Base-by-base conservation (phyloP, 2,329 filamentous ascomycete genomes). In the Elsinoe perseae region DNA sequence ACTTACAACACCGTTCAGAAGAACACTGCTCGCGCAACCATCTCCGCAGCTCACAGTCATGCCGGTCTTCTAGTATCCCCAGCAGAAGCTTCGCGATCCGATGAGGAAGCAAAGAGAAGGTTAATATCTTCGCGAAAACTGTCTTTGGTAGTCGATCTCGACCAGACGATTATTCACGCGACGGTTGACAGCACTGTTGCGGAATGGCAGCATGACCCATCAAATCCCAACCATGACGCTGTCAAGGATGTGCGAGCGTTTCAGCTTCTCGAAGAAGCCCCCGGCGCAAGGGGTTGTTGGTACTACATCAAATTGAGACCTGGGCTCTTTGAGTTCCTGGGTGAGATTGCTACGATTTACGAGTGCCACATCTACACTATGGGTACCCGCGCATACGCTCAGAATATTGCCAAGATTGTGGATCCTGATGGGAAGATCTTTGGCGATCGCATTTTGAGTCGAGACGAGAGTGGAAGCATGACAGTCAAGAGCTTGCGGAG, bases 271-370 rank as follows among this genome's bases (percentile, higher is more conserved):
- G 92, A 98, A 61, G 90, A 96, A 64, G 86, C 85, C 0, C 85
- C 85, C 1, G 81, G 84, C 21, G 85, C 85, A 60, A 74, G 81
- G 48, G 85, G 84, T n/a, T 92, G 86, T 68, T 95, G 87, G 80
- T 98, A 98, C 72, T 98, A 97, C 72, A 95, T 98, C 76, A 98
- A 98, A 75, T 83, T 95, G 74, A 88, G 93, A 32, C 93, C 93
- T 0, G 90, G 91, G 2, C 74, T 97, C 52, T 77, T 83, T 60
- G 81, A 86, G 40, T 98, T 98, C 66, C 77, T 98, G 50, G 77
- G 87, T 58, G 81, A 82, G 54, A 80, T 96, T 48, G 82, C 89
- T 1, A 80, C 84, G 65, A 76, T 93, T 65, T 98, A 93, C 73
- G 93, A 98, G 73, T 77, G 97, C 66, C 93, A 98, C 69, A 92